Evolutionary conservation across 176 grass and related monocot genomes (phyloP).

Genomic region (Rhynchospora pubera): DNA sequence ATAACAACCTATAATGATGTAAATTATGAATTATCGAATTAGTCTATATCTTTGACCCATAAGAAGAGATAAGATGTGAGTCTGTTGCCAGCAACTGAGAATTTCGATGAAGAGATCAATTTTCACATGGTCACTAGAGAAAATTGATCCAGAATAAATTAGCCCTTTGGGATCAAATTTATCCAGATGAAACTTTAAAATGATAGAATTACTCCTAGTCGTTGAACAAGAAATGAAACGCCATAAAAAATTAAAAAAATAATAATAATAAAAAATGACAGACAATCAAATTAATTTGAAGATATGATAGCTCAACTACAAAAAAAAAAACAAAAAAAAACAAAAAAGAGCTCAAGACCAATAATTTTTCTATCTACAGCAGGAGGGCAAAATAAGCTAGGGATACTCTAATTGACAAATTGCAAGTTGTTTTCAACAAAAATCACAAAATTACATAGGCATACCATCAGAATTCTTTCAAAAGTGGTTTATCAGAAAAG

Average conservation of each 20-base stretch:
- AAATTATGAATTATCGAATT: not conserved
- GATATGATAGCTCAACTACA: not conserved
- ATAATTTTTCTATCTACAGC: too few species aligned
- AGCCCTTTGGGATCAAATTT: not conserved
- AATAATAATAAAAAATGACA: not conserved
- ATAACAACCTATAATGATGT: conserved; percentile 16
- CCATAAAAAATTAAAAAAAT: not conserved
- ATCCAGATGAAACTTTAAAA: not conserved
- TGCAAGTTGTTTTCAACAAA: not conserved
- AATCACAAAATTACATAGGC: not conserved
- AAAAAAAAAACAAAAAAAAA: too few species aligned
- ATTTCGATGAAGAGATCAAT: not conserved
- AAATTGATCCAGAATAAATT: too few species aligned
- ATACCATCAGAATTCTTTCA: conserved; percentile 12
- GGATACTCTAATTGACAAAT: not conserved
- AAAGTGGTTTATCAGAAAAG: not conserved
- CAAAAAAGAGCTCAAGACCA: not conserved
- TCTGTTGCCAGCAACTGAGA: not conserved
- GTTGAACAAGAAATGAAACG: not conserved
- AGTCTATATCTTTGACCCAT: not conserved
- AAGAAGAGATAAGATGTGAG: not conserved
- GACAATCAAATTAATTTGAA: not conserved
- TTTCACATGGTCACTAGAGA: not conserved
- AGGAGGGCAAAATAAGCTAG: not conserved
- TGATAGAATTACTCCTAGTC: not conserved